Evolutionary conservation across 169 alveolate species (phyloP), one percentile per base, ranked within the genome.

Genomic region (Eimeria praecox): DNA sequence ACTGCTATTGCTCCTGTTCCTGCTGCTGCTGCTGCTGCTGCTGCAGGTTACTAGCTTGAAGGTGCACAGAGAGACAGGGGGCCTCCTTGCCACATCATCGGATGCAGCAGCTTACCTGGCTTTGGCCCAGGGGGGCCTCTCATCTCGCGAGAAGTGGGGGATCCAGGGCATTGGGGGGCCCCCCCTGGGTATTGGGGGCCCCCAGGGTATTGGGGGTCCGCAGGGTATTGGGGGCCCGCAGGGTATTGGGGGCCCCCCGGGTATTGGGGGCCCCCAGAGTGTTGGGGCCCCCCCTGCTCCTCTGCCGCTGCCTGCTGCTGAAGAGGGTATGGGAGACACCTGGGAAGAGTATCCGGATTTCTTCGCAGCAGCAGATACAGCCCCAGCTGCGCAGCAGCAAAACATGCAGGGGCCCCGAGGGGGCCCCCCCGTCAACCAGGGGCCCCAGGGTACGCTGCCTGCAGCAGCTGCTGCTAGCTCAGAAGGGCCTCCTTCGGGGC

Each of bases 21-120:
- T 77, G 88, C 62, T 42, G 62, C 35, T 77, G 88, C 62, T 77
- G 88, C 88, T 33, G 88, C 88, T 38, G 49, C 44, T 71, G 38
- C 62, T 77, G 56, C 87, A 77, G 87, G 87, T 77, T 1, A 77
- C 87, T 40, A 77, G 30, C 62, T 40, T 77, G 33, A 77, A 44
- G 87, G 87, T 77, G 38, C 87, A 77, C 59, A 77, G 62, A n/a
- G 87, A 77, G 22, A 77, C 87, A 8, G 87, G 87, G 87, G 87
- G 64, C 87, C 46, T 77, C 59, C 87, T 77, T 3, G 87, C 87
- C 40, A 77, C 87, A 40, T 38, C 87, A 8, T 77, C 87, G 20
- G 87, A 77, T 3, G 87, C 87, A 12, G 87, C 87, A 3, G 87
- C 87, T 12, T 77, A 77, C 62, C 33, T 40, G 1, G 56, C 46